Conservation (phyloP, 225 moss, liverwort and hornwort species). For the Antitrichia curtipendula region DNA sequence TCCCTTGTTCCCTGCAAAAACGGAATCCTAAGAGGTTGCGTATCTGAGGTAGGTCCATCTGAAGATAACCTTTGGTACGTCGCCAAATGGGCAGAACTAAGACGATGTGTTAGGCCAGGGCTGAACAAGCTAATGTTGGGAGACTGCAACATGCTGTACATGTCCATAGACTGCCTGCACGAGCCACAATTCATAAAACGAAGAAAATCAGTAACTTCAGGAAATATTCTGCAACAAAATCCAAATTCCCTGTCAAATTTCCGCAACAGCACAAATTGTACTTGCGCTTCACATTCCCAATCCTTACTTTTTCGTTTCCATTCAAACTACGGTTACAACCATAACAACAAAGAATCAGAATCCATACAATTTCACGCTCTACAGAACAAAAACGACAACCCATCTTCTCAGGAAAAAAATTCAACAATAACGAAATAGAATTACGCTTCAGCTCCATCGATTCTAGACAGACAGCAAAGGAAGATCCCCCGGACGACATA, state of each 20-base stretch:
- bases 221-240: not conserved
- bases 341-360: not conserved
- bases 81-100: constrained; percentile 46
- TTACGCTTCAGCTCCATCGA: not conserved
- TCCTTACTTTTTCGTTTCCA: not conserved
- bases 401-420: not conserved
- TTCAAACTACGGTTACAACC: not conserved
- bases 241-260: not conserved
- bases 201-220: not conserved
- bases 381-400: not conserved
- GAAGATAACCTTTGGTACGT: constrained; percentile 22
- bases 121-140: constrained; percentile 66
- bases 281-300: not conserved
- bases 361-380: not conserved
- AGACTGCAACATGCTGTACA: constrained; percentile 56
- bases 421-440: not conserved
- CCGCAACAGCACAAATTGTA: not conserved
- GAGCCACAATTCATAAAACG: not conserved
- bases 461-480: not conserved
- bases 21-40: constrained; percentile 33
- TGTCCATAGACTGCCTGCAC: constrained; percentile 86
- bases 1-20: constrained; percentile 16
- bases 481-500: not conserved
- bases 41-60: not conserved
- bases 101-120: constrained; percentile 48